Base-by-base conservation (phyloP, 306 rosid species). In the Prunus kanzakura region DNA sequence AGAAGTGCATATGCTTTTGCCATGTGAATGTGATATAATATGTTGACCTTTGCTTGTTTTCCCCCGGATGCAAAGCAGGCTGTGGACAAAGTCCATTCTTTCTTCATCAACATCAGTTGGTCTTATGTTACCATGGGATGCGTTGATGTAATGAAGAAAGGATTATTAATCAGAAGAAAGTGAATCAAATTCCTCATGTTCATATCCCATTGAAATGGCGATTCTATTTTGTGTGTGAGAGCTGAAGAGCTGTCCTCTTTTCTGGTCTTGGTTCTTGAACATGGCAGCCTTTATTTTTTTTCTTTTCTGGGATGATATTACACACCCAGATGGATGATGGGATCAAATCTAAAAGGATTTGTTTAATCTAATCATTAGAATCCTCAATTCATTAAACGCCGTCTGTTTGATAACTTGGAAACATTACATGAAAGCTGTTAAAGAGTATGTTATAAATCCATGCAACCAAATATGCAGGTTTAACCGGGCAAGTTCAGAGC, bases 21-120 rank as follows among this genome's bases (percentile, higher is more conserved):
- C 3, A 13, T 27, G 46, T 22, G 20, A 2, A 41, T 65, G 13
- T 41, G 14, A 56, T 58, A 4, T 14, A 47, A 47, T 52, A 29
- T 62, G 67, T 29, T 29, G 67, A 19, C 67, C 64, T 25, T 15
- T 4, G 29, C 27, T 52, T 52, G 19, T 16, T 52, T 29, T 0
- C 12, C 43, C 67, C 12, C 29, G 67, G 11, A 29, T 62, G 65
- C 65, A 32, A n/a, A 54, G 75, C 65, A 71, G 65, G 75, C 63
- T 20, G 14, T 71, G 47, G 6, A 4, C 8, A 0, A 16, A 23
- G 25, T 41, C 19, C 67, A 7, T 13, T 72, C 25, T 8, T 12
- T 7, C 38, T 55, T 72, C 51, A 20, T 41, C 23, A 41, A 45
- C 25, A 9, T 49, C 6, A 2, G 76, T 73, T 18, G 55, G 51